Conservation (phyloP, 352 stramenopile species). For the Globisporangium recalcitrans region DNA sequence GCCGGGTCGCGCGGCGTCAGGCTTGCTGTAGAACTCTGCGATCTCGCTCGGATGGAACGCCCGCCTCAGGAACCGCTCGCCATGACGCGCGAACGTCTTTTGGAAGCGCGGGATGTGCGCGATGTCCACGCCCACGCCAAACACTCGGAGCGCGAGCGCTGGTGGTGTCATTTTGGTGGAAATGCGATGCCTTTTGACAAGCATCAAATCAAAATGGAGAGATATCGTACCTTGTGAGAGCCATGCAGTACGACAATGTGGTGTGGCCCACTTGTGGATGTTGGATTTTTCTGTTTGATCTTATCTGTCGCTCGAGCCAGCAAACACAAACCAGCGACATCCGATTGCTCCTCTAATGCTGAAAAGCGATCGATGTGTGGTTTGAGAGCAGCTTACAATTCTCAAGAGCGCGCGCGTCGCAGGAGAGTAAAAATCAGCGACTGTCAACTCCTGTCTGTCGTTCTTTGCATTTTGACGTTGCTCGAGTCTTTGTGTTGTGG, state of each 20-base stretch:
- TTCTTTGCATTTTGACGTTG: too few species aligned
- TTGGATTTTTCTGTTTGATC: slow-evolving; percentile 5
- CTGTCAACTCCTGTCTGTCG: background rate
- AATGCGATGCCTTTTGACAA: background rate
- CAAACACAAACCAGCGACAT: background rate
- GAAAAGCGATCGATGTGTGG: background rate
- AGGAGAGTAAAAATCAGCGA: background rate
- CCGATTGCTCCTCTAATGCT: too few species aligned
- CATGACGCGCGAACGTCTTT: slow-evolving; percentile 45
- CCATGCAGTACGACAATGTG: too few species aligned
- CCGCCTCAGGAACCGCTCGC: slow-evolving; percentile 52
- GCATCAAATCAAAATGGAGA: background rate
- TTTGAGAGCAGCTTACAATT: background rate
- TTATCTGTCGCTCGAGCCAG: background rate
- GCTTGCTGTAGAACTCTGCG: slow-evolving; percentile 44
- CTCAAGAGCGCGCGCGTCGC: background rate
- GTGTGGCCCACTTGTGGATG: background rate
- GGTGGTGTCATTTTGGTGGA: background rate
- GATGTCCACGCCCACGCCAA: slow-evolving; percentile 72
- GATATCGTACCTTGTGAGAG: slow-evolving; percentile 2
- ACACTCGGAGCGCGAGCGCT: slow-evolving; percentile 27
- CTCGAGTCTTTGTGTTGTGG: background rate
- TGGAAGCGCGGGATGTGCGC: slow-evolving; percentile 54
- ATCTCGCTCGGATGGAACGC: slow-evolving; percentile 69
- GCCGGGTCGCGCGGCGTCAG: slow-evolving; percentile 26